Evolutionary conservation across 2,329 filamentous ascomycete genomes (phyloP).

Genomic region (Cytospora piceicola): DNA sequence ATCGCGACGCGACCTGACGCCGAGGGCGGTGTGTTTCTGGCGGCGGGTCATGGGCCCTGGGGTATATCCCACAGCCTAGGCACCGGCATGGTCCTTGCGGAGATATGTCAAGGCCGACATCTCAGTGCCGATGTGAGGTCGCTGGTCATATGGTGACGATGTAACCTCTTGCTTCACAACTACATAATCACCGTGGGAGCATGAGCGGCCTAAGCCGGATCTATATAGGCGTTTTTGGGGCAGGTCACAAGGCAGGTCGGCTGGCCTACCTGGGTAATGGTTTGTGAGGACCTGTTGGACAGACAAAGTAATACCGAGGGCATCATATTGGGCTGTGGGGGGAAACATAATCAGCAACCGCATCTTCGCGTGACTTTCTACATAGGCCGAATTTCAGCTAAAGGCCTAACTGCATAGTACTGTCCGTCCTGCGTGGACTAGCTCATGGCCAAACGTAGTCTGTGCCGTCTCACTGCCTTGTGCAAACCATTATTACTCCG

Average conservation of each 20-base stretch:
- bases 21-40: constrained; percentile 70
- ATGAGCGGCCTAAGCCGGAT: background rate
- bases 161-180: constrained; percentile 22
- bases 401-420: background rate
- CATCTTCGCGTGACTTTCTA: background rate
- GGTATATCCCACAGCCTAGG: constrained; percentile 68
- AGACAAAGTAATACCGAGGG: constrained; percentile 6
- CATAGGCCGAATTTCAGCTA: constrained; percentile 10
- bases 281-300: constrained; percentile 13
- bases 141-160: constrained; percentile 41
- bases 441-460: no score
- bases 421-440: background rate
- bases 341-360: constrained; percentile 10
- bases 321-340: constrained; percentile 7
- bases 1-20: constrained; percentile 46
- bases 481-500: background rate
- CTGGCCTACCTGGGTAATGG: constrained; percentile 3
- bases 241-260: background rate
- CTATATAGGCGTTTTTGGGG: background rate
- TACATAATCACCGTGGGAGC: constrained; percentile 23
- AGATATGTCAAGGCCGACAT: constrained; percentile 65
- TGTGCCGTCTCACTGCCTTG: background rate
- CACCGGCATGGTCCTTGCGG: constrained; percentile 71
- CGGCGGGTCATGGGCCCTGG: constrained; percentile 77
- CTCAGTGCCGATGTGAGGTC: constrained; percentile 63